Percentiles rank a stretch among this genome's conserved stretches.
These are phyloP conservation scores for Globisporangium mamillatum DNA, from an alignment of 352 stramenopile species.

Conservation along the genomic window DNA sequence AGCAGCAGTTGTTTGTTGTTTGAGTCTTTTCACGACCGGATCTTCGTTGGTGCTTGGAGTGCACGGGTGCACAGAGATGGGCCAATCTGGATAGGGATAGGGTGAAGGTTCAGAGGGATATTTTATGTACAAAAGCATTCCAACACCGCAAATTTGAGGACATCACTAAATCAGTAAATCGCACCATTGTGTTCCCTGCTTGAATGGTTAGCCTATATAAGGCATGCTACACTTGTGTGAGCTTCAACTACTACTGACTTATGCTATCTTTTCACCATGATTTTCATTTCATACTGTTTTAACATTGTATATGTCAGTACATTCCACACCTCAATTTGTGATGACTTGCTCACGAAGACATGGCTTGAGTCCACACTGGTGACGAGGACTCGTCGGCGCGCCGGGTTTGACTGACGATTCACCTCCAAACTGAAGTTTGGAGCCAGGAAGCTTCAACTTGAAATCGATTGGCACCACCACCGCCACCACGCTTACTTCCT, in stretches of 20 bases:
- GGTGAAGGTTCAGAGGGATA: not conserved
- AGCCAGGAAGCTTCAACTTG: slow-evolving; percentile 4
- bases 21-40: slow-evolving; percentile 1
- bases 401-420: not conserved
- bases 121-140: slow-evolving; percentile 1
- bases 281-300: not conserved
- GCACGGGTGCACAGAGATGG: not conserved
- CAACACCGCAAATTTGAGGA: slow-evolving; percentile 1
- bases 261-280: not conserved
- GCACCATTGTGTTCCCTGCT: no score
- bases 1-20: not conserved
- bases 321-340: not conserved
- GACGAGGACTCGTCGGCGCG: slow-evolving; percentile 7
- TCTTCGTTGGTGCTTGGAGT: slow-evolving; percentile 5
- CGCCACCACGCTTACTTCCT: no score
- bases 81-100: not conserved
- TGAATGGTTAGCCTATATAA: no score
- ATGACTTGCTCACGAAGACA: not conserved
- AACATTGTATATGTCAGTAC: not conserved
- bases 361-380: not conserved
- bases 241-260: not conserved
- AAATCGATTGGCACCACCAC: no score
- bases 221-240: not conserved
- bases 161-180: not conserved
- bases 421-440: slow-evolving; percentile 1